Evolutionary conservation across 306 rosid species (phyloP), one percentile per base, ranked within the genome.

Genomic region (Prosopis cineraria): DNA sequence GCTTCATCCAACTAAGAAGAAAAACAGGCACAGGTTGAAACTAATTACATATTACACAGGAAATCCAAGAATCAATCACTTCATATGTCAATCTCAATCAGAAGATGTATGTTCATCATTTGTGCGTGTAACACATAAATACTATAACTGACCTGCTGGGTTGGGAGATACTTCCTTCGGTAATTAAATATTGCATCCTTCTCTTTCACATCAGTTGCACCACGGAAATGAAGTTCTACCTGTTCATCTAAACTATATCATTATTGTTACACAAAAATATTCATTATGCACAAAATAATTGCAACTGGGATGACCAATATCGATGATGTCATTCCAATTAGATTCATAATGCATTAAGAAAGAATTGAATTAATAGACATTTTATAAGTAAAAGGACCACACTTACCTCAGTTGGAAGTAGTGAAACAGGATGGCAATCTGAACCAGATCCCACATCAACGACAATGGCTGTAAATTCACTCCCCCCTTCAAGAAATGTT

Each of bases 171-270:
- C 85, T 94, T 94, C 83, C 98, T 87, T 41, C 98, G 86, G 74
- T 90, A 94, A 80, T 94, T 94, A 82, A 94, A 94, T 86, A 94
- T 92, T 81, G 98, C 97, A 88, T 94, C 98, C 78, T 88, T 89
- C 85, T 91, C 98, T 83, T 76, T 86, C 70, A 83, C 80, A 75
- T 92, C 97, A 79, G 74, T 87, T 77, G 74, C 75, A 33, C 87
- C 92, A 62, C 62, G 87, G 70, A 88, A 87, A 71, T 79, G 95
- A 80, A 94, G 96, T 85, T 94, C 90, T 68, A 94, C 96, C 98
- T 94, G 90, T 78, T 74, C 64, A 84, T 69, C 66, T 58, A 87
- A 81, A 83, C 37, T 56, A 45, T 58, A 39, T 6, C 72, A 30
- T 78, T 67, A 82, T 45, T 52, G 24, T 48, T 39, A 70, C 83